These are phyloP conservation scores for Forsythia viridissima DNA, from an alignment of 257 asterid genomes.

Conservation along the genomic window DNA sequence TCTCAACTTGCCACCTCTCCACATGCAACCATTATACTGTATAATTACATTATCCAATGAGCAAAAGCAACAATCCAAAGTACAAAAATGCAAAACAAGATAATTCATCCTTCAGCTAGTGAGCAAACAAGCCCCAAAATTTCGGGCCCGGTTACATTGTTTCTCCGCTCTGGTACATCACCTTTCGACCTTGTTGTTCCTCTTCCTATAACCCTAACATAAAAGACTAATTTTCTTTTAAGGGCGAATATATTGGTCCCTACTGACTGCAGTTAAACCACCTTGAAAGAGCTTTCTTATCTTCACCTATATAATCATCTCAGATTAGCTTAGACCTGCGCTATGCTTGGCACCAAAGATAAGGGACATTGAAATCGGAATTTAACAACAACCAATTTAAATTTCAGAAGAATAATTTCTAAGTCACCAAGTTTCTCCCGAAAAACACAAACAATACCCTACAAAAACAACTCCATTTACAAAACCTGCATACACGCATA, in stretches of 20 bases:
- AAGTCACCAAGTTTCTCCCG: neutral
- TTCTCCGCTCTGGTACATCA: neutral
- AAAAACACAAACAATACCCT: neutral
- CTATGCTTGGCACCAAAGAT: neutral
- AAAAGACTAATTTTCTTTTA: neutral
- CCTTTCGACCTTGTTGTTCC: constrained; percentile 10
- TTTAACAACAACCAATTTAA: neutral
- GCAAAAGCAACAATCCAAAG: constrained; percentile 10
- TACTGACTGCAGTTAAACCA: constrained; percentile 1
- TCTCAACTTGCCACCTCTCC: constrained; percentile 90
- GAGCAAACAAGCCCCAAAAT: neutral
- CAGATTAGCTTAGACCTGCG: neutral
- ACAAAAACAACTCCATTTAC: neutral
- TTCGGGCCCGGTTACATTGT: neutral
- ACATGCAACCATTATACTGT: constrained; percentile 92
- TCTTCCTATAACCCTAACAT: neutral
- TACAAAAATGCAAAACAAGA: neutral
- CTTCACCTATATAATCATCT: neutral
- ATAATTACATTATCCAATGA: constrained; percentile 22
- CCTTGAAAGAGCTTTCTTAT: neutral
- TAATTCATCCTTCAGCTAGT: neutral
- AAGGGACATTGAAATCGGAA: neutral
- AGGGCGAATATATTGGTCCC: constrained; percentile 1
- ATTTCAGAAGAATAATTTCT: neutral
- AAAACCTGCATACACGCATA: neutral